phyloP scores from a whole-genome alignment of 179 eudicot species.

The Camellia oleifera region DNA sequence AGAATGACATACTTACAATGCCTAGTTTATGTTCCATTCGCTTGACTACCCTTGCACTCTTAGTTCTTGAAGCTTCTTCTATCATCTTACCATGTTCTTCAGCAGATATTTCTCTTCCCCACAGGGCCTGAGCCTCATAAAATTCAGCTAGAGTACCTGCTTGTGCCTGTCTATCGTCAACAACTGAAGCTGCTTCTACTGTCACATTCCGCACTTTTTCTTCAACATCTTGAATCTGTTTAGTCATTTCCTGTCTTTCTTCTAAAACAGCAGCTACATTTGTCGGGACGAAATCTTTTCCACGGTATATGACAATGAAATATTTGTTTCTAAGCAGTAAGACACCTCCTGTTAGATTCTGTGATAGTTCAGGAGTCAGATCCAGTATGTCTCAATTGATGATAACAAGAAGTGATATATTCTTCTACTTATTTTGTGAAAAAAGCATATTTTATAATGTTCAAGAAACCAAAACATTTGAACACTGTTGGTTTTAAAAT shows the following conservation, averaged over 20 bases:
- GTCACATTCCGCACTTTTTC: constrained; percentile 59
- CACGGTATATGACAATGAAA: constrained; percentile 86
- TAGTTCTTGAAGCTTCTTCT: constrained; percentile 68
- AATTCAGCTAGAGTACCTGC: constrained; percentile 94
- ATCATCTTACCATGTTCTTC: constrained; percentile 74
- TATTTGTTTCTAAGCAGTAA: constrained; percentile 88
- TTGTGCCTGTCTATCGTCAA: constrained; percentile 44
- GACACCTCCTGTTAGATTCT: constrained; percentile 92
- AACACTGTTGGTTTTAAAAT: neutral
- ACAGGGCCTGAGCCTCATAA: constrained; percentile 86
- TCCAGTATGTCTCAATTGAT: neutral
- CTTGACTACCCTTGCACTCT: constrained; percentile 56
- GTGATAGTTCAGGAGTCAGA: constrained; percentile 31
- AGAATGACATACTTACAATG: constrained; percentile 51
- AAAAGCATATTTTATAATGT: neutral
- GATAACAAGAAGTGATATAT: neutral
- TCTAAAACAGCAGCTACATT: constrained; percentile 81
- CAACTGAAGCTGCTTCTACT: constrained; percentile 31
- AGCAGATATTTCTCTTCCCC: constrained; percentile 79
- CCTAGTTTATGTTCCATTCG: constrained; percentile 71
- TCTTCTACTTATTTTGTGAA: neutral
- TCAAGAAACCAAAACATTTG: constrained; percentile 2
- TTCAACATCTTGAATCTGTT: constrained; percentile 81
- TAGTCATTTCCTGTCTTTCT: constrained; percentile 86
- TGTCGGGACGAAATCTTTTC: constrained; percentile 87